Base-by-base conservation (phyloP, 441 rosid genomes). In the Brassica balearica region DNA sequence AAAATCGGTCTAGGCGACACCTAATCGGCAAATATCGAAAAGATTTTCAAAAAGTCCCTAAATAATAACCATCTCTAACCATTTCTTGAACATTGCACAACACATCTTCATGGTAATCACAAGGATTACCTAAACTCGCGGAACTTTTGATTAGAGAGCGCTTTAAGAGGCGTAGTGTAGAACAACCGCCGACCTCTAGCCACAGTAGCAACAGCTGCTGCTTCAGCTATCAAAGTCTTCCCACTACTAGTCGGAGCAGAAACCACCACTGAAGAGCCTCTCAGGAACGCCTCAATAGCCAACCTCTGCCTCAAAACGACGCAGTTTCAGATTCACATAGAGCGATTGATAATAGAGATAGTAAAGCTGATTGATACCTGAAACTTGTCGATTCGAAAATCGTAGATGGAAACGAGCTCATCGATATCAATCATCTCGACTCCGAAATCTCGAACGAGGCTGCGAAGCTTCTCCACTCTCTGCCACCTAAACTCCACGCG, bases 171-270 rank as follows among this genome's bases (percentile, higher is more conserved):
- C 38, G 99, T 95, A 17, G 98, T 95, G 69, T 93, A 95, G 67
- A 95, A 91, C 75, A 95, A 79, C 6, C 98, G 87, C 74, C 91
- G 92, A 68, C 93, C 90, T 81, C 90, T 83, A 20, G 98, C 94
- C 6, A 95, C 93, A 0, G 98, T 92, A 48, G 98, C 93, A 75
- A 92, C 92, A 55, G 99, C 97, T 0, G 99, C 97, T 68, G 99
- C 98, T 85, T 93, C 99, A 65, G 98, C 99, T 78, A 95, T 92
- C 84, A 95, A 84, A 59, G 99, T 95, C 91, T 95, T 95, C 8
- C 99, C 99, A 72, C 98, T 89, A 77, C 99, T 92, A 0, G 99
- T 95, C 0, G 99, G 99, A 58, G 98, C 98, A 79, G 99, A 95
- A 69, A 95, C 97, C 85, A 95, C 97, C 15, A 92, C 96, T 17